Percentiles rank a stretch among this genome's conserved stretches.
phyloP scores from a whole-genome alignment of 208 protist genomes.

The Leishmania lainsoni region DNA sequence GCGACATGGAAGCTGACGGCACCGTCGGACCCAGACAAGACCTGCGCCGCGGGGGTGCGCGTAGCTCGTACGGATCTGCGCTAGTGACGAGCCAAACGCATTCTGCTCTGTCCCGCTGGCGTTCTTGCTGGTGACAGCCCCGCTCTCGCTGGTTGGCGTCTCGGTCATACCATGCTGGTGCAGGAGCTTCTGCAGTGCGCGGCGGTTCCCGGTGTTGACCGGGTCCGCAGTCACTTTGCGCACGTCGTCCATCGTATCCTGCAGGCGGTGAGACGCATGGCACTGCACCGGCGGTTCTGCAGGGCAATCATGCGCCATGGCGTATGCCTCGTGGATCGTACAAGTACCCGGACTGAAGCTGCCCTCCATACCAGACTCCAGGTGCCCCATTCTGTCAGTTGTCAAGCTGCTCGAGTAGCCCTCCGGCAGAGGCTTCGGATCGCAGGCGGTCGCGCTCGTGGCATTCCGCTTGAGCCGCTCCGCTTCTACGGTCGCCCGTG shows the following conservation, averaged over 20 bases:
- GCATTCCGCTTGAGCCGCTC: conserved; percentile 40
- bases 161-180: conserved; percentile 26
- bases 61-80: conserved; percentile 45
- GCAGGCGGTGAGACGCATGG: conserved; percentile 72
- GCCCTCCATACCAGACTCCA: conserved; percentile 9
- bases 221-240: conserved; percentile 69
- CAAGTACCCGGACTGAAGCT: conserved; percentile 14
- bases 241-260: conserved; percentile 73
- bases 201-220: conserved; percentile 56
- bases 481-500: conserved; percentile 64
- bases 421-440: conserved; percentile 45
- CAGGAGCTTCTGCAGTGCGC: conserved; percentile 38
- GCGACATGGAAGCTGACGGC: neutral
- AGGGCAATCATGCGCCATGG: conserved; percentile 65
- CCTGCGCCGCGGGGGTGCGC: conserved; percentile 73
- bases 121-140: conserved; percentile 2
- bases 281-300: conserved; percentile 73
- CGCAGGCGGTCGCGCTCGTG: conserved; percentile 34
- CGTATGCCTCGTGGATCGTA: conserved; percentile 68
- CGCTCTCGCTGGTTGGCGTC: conserved; percentile 8
- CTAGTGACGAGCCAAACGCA: conserved; percentile 50
- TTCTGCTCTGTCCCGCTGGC: conserved; percentile 15
- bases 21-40: conserved; percentile 66
- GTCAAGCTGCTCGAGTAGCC: conserved; percentile 25
- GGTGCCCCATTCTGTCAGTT: neutral